Evolutionary conservation across 164 flowering plant species (phyloP).

Genomic region (Tetracentron sinense): DNA sequence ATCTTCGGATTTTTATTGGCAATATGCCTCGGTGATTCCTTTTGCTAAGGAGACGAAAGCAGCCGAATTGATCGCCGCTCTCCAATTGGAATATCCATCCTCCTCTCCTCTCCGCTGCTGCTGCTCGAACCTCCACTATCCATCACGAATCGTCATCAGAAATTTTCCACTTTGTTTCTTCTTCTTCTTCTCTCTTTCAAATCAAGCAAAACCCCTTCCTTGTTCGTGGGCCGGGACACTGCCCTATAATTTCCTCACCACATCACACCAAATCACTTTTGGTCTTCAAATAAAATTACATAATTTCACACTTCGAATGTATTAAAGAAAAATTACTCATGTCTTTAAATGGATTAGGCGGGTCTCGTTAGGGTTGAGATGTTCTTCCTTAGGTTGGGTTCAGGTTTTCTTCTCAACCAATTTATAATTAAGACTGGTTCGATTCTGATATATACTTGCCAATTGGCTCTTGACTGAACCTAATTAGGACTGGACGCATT

Average conservation of each 20-base stretch:
- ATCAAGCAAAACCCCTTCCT: no score
- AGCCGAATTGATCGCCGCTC: conserved; percentile 51
- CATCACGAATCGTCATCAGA: not conserved
- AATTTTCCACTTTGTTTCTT: not conserved
- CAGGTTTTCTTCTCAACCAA: no score
- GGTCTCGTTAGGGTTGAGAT: no score
- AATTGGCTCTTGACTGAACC: no score
- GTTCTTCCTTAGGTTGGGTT: no score
- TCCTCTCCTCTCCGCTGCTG: conserved; percentile 50
- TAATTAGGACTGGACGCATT: no score
- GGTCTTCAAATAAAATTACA: not conserved
- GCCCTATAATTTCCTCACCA: not conserved
- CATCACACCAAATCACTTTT: not conserved
- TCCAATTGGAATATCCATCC: conserved; percentile 62
- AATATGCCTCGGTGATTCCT: not conserved
- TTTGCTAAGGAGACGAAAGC: conserved; percentile 6
- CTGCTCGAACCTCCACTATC: conserved; percentile 10
- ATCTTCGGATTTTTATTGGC: not conserved
- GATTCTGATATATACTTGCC: no score
- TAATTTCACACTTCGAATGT: not conserved
- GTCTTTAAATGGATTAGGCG: no score
- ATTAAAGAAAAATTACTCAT: no score
- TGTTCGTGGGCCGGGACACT: not conserved
- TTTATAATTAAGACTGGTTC: no score
- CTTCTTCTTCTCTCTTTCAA: no score